Conservation (phyloP, 176 grass and related monocot species). For the Eleusine coracana region DNA sequence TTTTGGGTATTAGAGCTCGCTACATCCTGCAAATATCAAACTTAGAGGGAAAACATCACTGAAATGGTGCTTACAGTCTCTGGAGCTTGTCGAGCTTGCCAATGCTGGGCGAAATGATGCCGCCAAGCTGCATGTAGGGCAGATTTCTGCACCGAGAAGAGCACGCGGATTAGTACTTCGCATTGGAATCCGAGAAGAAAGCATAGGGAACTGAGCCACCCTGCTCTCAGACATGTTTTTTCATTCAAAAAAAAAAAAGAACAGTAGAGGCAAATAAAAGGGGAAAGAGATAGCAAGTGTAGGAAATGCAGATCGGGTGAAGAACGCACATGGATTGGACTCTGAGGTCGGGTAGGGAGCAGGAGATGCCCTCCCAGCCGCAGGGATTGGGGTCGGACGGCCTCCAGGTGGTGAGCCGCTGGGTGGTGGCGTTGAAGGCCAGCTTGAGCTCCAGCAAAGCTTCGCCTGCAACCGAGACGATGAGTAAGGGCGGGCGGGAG, state of each 20-base stretch:
- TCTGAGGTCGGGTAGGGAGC: slow-evolving; percentile 95
- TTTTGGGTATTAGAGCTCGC: background rate
- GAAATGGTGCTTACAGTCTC: slow-evolving; percentile 57
- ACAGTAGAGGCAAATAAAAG: background rate
- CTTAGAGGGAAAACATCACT: background rate
- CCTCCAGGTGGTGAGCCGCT: slow-evolving; percentile 72
- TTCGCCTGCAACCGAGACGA: slow-evolving; percentile 49
- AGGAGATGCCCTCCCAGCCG: slow-evolving; percentile 85
- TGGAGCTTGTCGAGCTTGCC: slow-evolving; percentile 83
- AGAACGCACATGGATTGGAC: slow-evolving; percentile 80
- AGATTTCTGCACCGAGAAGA: slow-evolving; percentile 60
- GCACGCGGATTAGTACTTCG: background rate
- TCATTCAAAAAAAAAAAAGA: background rate
- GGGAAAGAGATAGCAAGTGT: background rate
- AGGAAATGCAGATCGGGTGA: background rate
- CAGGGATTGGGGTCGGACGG: slow-evolving; percentile 67
- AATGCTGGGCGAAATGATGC: slow-evolving; percentile 82
- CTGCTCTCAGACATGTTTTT: background rate
- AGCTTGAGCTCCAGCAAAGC: slow-evolving; percentile 75
- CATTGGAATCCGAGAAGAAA: slow-evolving; percentile 36
- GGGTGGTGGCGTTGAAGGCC: slow-evolving; percentile 74
- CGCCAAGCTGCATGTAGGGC: slow-evolving; percentile 89
- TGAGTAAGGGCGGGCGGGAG: background rate
- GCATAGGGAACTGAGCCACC: slow-evolving; percentile 18
- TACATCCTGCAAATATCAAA: background rate